These are phyloP conservation scores for Globisporangium barbulae DNA, from an alignment of 352 stramenopile species.

Conservation along the genomic window DNA sequence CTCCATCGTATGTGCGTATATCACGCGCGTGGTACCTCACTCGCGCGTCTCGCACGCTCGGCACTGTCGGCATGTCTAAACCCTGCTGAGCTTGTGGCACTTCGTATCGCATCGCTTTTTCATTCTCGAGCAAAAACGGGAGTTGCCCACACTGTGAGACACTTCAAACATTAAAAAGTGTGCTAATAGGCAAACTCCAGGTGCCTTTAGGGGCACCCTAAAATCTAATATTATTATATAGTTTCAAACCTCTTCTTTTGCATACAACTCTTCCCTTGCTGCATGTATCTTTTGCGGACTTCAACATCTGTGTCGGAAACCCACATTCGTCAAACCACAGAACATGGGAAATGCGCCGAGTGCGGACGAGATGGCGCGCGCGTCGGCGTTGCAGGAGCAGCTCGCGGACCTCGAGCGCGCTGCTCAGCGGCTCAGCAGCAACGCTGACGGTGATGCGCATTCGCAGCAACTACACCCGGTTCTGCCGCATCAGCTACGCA, in stretches of 20 bases:
- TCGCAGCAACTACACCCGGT: slow-evolving; percentile 27
- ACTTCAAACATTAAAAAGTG: too few species aligned
- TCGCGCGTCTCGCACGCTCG: too few species aligned
- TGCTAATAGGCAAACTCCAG: too few species aligned
- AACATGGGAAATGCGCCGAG: slow-evolving; percentile 52
- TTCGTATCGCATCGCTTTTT: too few species aligned
- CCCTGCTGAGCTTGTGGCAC: too few species aligned
- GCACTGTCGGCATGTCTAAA: too few species aligned
- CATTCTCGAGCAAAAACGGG: too few species aligned
- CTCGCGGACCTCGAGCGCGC: slow-evolving; percentile 46
- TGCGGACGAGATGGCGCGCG: slow-evolving; percentile 27
- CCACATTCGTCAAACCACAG: background rate
- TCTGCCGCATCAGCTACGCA: slow-evolving; percentile 28
- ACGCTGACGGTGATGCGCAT: slow-evolving; percentile 9
- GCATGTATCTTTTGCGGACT: background rate
- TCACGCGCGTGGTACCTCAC: too few species aligned
- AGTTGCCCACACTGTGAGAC: too few species aligned
- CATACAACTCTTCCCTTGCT: background rate
- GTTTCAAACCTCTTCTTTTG: background rate
- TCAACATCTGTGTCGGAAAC: background rate
- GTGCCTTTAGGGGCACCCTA: too few species aligned
- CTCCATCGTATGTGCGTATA: too few species aligned
- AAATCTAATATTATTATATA: too few species aligned
- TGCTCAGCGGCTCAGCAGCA: slow-evolving; percentile 21
- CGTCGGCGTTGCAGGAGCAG: slow-evolving; percentile 30